phyloP scores from a whole-genome alignment of 2,329 filamentous ascomycete species.

The Cladosporium cucumerinum region DNA sequence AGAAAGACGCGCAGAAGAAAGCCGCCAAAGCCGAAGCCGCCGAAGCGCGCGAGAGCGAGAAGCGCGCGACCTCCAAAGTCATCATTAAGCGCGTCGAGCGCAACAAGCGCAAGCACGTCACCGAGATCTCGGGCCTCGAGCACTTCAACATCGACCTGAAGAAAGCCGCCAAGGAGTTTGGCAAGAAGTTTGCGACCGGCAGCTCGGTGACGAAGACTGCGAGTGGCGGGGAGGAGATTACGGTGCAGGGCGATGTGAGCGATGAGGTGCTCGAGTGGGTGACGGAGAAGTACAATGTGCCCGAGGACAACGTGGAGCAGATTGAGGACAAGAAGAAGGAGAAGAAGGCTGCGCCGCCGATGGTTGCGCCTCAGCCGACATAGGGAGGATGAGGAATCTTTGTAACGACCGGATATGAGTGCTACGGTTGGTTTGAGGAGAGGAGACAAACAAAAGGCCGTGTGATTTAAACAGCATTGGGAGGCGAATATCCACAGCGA shows the following conservation, averaged over 20 bases:
- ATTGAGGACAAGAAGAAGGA: constrained; percentile 98
- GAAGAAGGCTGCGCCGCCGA: constrained; percentile 17
- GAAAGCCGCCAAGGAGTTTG: constrained; percentile 87
- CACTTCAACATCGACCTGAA: constrained; percentile 89
- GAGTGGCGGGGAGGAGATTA: constrained; percentile 85
- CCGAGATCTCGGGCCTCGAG: constrained; percentile 85
- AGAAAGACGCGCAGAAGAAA: constrained; percentile 96
- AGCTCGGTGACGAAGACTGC: constrained; percentile 81
- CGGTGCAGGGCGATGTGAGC: constrained; percentile 94
- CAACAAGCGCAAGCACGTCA: constrained; percentile 97
- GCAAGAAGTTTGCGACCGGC: constrained; percentile 97
- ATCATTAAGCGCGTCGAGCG: constrained; percentile 96
- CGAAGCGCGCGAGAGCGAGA: constrained; percentile 78
- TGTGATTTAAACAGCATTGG: not conserved
- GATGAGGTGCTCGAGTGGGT: constrained; percentile 92
- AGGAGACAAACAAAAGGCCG: not conserved
- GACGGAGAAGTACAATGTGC: constrained; percentile 83
- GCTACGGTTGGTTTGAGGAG: not conserved
- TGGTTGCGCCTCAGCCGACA: constrained; percentile 12
- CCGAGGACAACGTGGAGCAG: constrained; percentile 90
- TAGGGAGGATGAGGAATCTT: not conserved
- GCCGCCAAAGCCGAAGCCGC: constrained; percentile 86
- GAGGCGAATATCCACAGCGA: not conserved
- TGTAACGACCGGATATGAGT: not conserved
- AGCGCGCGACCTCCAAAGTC: constrained; percentile 76